A percentile compares a stretch with the other conserved stretches of the same genome.
These are phyloP conservation scores for Cryptosporidium viatorum DNA, from an alignment of 169 alveolate species.

Conservation along the genomic window DNA sequence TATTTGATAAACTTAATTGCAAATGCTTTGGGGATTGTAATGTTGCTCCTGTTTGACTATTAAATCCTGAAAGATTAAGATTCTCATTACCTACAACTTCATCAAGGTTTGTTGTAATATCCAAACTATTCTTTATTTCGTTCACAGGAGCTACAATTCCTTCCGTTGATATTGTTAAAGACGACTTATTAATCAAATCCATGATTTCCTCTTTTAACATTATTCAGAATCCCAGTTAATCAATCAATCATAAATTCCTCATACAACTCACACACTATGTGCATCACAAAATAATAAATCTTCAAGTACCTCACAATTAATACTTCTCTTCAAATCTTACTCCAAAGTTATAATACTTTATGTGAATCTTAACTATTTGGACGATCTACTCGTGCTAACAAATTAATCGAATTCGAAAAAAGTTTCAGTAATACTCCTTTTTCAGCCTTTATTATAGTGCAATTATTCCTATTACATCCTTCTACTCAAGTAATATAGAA, in stretches of 20 bases:
- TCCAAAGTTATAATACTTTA: not conserved
- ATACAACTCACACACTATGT: not conserved
- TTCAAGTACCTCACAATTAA: not conserved
- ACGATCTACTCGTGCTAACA: not conserved
- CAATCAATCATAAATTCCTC: not conserved
- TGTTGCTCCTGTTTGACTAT: not conserved
- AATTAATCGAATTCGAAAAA: not conserved
- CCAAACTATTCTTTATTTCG: slow-evolving; percentile 1
- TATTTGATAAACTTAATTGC: slow-evolving; percentile 6
- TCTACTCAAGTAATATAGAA: not conserved
- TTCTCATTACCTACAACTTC: slow-evolving; percentile 11
- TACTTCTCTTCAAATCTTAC: not conserved
- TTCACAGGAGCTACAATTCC: not conserved
- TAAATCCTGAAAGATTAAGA: slow-evolving; percentile 23
- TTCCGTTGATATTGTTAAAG: slow-evolving; percentile 7
- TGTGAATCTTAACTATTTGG: not conserved
- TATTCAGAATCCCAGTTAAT: not conserved
- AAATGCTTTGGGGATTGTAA: not conserved
- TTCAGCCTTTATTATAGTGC: not conserved
- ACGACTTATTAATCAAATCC: slow-evolving; percentile 19
- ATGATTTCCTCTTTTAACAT: slow-evolving; percentile 8
- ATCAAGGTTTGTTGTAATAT: slow-evolving; percentile 21
- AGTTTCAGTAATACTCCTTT: not conserved
- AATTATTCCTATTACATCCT: not conserved
- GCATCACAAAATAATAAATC: not conserved